phyloP scores from a whole-genome alignment of 2,329 filamentous ascomycete species.

The Monosporascus sp. region DNA sequence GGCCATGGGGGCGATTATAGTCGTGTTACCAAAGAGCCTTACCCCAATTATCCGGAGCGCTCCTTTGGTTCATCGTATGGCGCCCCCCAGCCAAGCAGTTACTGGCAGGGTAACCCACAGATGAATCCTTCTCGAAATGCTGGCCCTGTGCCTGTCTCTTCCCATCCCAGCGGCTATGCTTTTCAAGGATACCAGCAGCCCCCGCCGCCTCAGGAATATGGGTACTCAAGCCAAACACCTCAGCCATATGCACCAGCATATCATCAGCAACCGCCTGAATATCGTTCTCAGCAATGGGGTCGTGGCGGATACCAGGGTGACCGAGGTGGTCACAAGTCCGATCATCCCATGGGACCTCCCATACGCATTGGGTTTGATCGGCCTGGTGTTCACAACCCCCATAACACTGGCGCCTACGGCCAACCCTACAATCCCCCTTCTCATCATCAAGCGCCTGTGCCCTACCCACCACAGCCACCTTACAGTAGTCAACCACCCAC shows the following conservation, averaged over 20 bases:
- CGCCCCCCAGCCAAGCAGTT: conserved; percentile 22
- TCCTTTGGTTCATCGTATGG: conserved; percentile 20
- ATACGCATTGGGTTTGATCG: conserved; percentile 29
- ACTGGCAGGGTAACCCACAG: conserved; percentile 28
- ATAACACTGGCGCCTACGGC: conserved; percentile 31
- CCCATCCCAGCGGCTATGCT: conserved; percentile 17
- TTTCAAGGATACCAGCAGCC: conserved; percentile 41
- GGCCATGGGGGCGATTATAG: conserved; percentile 19
- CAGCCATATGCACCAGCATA: conserved; percentile 37
- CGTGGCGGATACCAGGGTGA: conserved; percentile 41
- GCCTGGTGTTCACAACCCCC: conserved; percentile 20
- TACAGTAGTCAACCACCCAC: conserved; percentile 34
- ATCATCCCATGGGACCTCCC: conserved; percentile 23
- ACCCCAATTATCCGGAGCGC: background rate
- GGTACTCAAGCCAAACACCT: conserved; percentile 23
- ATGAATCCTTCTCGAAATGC: conserved; percentile 22
- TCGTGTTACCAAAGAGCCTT: conserved; percentile 7
- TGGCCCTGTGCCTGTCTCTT: conserved; percentile 41
- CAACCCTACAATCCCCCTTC: conserved; percentile 36
- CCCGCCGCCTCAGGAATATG: conserved; percentile 35
- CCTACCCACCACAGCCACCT: conserved; percentile 21
- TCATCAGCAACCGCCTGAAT: conserved; percentile 33
- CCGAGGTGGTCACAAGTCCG: conserved; percentile 34
- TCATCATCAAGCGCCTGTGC: conserved; percentile 32
- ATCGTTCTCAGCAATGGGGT: conserved; percentile 39